Conservation (phyloP, 1,284 basidiomycete genomes). For the Marasmius sp. region DNA sequence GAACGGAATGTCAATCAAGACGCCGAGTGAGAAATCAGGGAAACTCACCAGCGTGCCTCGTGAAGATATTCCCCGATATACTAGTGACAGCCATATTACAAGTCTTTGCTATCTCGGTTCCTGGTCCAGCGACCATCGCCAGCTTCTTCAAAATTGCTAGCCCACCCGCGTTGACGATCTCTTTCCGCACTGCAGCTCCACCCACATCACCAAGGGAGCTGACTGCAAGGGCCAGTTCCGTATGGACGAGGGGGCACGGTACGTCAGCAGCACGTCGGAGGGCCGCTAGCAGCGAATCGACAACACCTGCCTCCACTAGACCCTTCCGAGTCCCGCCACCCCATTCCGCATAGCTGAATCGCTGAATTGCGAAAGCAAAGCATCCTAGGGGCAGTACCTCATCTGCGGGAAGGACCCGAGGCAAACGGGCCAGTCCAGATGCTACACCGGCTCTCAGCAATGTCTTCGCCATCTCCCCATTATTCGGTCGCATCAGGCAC, state of each 20-base stretch:
- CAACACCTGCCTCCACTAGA: slow-evolving; percentile 19
- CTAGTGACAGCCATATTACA: background rate
- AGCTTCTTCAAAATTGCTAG: slow-evolving; percentile 22
- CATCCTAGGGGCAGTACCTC: slow-evolving; percentile 16
- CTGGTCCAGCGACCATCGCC: background rate
- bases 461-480: slow-evolving; percentile 21
- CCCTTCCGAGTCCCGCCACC: slow-evolving; percentile 21
- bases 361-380: slow-evolving; percentile 24
- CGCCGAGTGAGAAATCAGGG: background rate
- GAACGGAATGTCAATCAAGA: background rate
- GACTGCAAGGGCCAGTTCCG: slow-evolving; percentile 23
- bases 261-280: slow-evolving; percentile 21
- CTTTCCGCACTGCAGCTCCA: slow-evolving; percentile 21
- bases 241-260: slow-evolving; percentile 20
- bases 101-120: background rate
- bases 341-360: slow-evolving; percentile 25
- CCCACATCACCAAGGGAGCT: slow-evolving; percentile 24
- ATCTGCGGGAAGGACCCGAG: slow-evolving; percentile 21
- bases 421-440: slow-evolving; percentile 23
- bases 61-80: background rate
- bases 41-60: background rate
- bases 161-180: slow-evolving; percentile 24
- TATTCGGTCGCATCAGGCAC: slow-evolving; percentile 27
- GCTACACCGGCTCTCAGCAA: slow-evolving; percentile 25
- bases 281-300: slow-evolving; percentile 23